Evolutionary conservation across 2,329 filamentous ascomycete genomes (phyloP), one percentile per base, ranked within the genome.

Genomic region (Mollisiaceae sp.): DNA sequence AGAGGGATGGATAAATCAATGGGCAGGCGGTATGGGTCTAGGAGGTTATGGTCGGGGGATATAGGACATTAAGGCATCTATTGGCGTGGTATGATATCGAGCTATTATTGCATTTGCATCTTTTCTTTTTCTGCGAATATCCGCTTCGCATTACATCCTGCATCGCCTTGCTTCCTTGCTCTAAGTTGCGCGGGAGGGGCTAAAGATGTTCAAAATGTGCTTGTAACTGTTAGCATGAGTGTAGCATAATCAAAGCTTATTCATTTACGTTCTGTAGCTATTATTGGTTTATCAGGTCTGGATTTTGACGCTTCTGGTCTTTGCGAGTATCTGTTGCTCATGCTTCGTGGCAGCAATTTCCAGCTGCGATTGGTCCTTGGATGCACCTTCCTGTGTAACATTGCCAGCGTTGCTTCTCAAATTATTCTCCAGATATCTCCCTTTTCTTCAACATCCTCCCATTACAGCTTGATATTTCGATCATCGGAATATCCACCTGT

Each of bases 71-170:
- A 27, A 14, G 45, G 27, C 50, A 54, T 54, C 22, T 54, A 54
- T 35, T 54, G 50, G 50, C 50, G 50, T 35, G 50, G 50, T 35
- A 54, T 35, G 8, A 54, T 54, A 50, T 50, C n/a, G 45, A 50
- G 45, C 45, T 24, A 24, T 50, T 50, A 54, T 35, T 54, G 50
- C 22, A 54, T 54, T 52, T 54, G 50, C 50, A 27, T 54, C 12
- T 35, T n/a, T 14, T 32, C 22, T 54, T 54, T 35, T 4, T 54
- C 14, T 54, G 50, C 50, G 50, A 54, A 54, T 54, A 54, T 35
- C 27, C 50, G 32, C 8, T 41, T 32, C 27, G 27, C 27, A 32
- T 32, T 32, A 32, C 6, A 3, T 32, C 27, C 27, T 12, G 38
- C n/a, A 50, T 50, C 20, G n/a, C 45, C n/a, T n/a, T 50, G 4